phyloP scores from a whole-genome alignment of 2,329 filamentous ascomycete species.

The Zasmidium cellare region DNA sequence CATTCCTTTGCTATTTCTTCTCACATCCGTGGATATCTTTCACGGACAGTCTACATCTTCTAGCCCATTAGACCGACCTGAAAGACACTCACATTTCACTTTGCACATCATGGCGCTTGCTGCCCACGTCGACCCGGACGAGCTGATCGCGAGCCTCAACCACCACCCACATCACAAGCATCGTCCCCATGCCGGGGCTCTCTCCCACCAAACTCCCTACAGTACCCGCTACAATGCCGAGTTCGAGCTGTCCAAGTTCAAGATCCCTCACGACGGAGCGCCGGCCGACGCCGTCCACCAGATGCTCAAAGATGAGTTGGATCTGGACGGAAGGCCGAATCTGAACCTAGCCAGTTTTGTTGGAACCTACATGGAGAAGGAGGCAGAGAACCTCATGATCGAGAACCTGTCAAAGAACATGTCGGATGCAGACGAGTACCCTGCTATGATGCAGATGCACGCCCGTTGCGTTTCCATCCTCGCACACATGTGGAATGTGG shows the following conservation, averaged over 20 bases:
- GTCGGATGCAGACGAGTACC: conserved; percentile 54
- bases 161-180: conserved; percentile 42
- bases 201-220: conserved; percentile 58
- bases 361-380: conserved; percentile 69
- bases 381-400: conserved; percentile 60
- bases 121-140: conserved; percentile 38
- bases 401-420: conserved; percentile 72
- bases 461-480: conserved; percentile 69
- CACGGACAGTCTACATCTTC: too few species aligned
- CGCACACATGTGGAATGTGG: conserved; percentile 36
- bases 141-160: conserved; percentile 56
- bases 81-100: too few species aligned
- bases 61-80: too few species aligned
- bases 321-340: conserved; percentile 64
- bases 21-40: too few species aligned
- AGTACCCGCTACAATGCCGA: conserved; percentile 57
- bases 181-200: conserved; percentile 36
- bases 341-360: conserved; percentile 71
- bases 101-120: background rate
- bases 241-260: conserved; percentile 60
- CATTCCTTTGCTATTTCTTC: too few species aligned
- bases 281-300: conserved; percentile 65
- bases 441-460: conserved; percentile 57
- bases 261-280: conserved; percentile 57
- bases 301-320: conserved; percentile 44